Evolutionary conservation across 352 stramenopile genomes (phyloP).

Genomic region (Globisporangium rhizosaccharum): DNA sequence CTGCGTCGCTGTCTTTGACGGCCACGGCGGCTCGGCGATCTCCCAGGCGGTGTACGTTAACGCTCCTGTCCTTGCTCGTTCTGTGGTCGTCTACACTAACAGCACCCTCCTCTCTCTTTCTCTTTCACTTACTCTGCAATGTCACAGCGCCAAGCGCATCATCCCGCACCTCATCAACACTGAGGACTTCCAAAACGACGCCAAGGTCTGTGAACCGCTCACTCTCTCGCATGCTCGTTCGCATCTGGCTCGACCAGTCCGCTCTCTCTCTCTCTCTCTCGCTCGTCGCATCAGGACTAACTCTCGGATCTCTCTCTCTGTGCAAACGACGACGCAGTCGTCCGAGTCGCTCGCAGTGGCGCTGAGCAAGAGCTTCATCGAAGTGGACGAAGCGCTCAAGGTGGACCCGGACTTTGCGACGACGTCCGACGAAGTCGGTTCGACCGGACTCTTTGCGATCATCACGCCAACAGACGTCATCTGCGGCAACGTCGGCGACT

Average conservation of each 20-base stretch:
- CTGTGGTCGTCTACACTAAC: not conserved
- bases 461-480: slow-evolving; percentile 80
- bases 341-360: slow-evolving; percentile 67
- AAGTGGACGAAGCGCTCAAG: slow-evolving; percentile 66
- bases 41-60: slow-evolving; percentile 59
- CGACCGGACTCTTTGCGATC: slow-evolving; percentile 75
- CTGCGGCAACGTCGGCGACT: slow-evolving; percentile 82
- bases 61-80: not conserved
- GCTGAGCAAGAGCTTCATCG: slow-evolving; percentile 71
- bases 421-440: slow-evolving; percentile 76
- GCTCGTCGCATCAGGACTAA: not conserved
- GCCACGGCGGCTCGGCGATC: slow-evolving; percentile 66
- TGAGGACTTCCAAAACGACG: slow-evolving; percentile 69
- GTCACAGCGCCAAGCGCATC: slow-evolving; percentile 61
- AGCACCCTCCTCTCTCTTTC: not conserved
- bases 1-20: slow-evolving; percentile 82
- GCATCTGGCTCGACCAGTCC: not conserved
- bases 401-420: slow-evolving; percentile 55
- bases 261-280: not conserved
- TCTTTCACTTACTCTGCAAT: not conserved
- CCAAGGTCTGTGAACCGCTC: slow-evolving; percentile 25
- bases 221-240: not conserved
- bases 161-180: slow-evolving; percentile 53
- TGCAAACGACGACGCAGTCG: slow-evolving; percentile 16
- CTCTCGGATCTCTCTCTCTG: not conserved